A percentile compares a stretch with the other conserved stretches of the same genome.
Conservation (phyloP, 768 basidiomycete species). For the Pleurotus citrinopileatus region DNA sequence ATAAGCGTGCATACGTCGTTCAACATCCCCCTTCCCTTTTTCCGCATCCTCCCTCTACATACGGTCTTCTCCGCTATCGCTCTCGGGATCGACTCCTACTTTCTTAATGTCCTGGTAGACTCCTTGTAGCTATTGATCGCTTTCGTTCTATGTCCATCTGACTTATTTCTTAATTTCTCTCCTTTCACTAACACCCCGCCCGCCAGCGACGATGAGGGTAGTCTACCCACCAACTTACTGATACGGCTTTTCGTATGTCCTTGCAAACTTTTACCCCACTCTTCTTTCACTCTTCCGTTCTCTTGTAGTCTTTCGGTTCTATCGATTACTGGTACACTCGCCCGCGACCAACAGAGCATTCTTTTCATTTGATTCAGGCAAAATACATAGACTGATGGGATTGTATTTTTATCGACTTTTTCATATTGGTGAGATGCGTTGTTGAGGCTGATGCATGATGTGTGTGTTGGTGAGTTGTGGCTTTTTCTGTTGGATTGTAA, state of each 20-base stretch:
- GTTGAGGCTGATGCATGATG: not conserved
- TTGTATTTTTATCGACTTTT: not conserved
- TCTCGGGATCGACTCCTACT: not conserved
- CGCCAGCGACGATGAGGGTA: slow-evolving; percentile 2
- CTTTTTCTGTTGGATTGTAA: not conserved
- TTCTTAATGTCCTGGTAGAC: slow-evolving; percentile 9
- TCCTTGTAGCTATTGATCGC: slow-evolving; percentile 1
- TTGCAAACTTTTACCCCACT: not conserved
- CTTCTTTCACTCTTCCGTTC: not conserved
- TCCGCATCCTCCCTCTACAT: not conserved
- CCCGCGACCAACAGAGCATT: slow-evolving; percentile 1
- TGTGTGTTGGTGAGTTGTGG: not conserved
- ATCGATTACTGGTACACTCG: not conserved
- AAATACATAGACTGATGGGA: not conserved
- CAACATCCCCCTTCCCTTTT: not conserved
- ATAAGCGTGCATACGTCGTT: not conserved
- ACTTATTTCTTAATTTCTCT: not conserved
- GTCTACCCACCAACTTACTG: not conserved
- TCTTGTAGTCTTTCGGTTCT: slow-evolving; percentile 1
- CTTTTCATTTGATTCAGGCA: slow-evolving; percentile 9
- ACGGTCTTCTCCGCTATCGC: not conserved
- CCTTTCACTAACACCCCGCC: not conserved
- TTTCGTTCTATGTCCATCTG: not conserved
- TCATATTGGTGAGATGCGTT: not conserved
- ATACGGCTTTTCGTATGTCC: slow-evolving; percentile 7